phyloP scores from a whole-genome alignment of 2,329 filamentous ascomycete genomes.

The Diaporthe vexans region DNA sequence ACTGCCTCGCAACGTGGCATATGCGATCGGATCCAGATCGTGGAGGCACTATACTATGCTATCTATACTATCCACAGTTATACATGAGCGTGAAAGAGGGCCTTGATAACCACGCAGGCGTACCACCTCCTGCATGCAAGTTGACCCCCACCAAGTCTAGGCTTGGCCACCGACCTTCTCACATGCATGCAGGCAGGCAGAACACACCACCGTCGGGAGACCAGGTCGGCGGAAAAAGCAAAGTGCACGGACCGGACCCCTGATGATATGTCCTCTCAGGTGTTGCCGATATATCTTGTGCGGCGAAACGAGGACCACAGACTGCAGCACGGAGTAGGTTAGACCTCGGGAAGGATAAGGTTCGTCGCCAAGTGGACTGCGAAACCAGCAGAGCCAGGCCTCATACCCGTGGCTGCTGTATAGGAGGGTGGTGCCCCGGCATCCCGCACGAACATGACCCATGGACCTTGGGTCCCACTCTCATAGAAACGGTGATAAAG shows the following conservation, averaged over 20 bases:
- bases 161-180: conserved; percentile 5
- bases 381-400: conserved; percentile 13
- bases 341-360: conserved; percentile 9
- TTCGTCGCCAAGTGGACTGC: conserved; percentile 30
- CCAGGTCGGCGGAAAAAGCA: conserved; percentile 1
- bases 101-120: neutral
- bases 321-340: neutral
- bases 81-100: neutral
- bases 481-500: conserved; percentile 22
- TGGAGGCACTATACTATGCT: neutral
- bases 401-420: too few relatives aligned
- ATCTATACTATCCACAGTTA: neutral
- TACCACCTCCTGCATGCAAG: neutral
- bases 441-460: conserved; percentile 10
- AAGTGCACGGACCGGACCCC: neutral
- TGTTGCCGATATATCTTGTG: neutral
- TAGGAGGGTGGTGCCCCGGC: neutral
- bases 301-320: neutral
- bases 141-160: conserved; percentile 11
- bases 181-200: neutral
- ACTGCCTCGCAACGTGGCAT: conserved; percentile 1
- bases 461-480: neutral
- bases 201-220: neutral
- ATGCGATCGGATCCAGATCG: conserved; percentile 21
- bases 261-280: neutral